These are phyloP conservation scores for Boletus sp. DNA, from an alignment of 1,284 basidiomycete species.

Conservation along the genomic window DNA sequence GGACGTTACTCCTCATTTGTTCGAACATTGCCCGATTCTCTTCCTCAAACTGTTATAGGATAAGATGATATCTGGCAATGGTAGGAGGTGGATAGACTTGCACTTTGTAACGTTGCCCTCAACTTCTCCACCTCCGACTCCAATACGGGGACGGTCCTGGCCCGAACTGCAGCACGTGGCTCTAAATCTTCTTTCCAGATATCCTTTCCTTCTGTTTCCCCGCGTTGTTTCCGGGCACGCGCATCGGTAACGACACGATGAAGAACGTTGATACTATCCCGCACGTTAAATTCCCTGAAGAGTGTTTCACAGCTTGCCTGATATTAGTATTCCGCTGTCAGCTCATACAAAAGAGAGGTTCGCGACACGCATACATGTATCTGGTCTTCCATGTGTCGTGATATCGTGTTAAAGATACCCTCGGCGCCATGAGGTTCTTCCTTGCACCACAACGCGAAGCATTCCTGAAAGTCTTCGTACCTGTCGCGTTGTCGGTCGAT, in stretches of 20 bases:
- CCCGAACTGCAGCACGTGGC: slow-evolving; percentile 61
- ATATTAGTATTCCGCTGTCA: slow-evolving; percentile 4
- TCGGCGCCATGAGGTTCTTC: slow-evolving; percentile 71
- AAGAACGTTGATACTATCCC: slow-evolving; percentile 67
- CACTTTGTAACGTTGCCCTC: slow-evolving; percentile 53
- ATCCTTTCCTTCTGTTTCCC: slow-evolving; percentile 51
- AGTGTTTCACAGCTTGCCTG: slow-evolving; percentile 52
- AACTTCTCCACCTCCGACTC: slow-evolving; percentile 57
- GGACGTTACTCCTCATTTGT: slow-evolving; percentile 53
- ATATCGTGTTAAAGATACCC: slow-evolving; percentile 66
- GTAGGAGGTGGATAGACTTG: slow-evolving; percentile 30
- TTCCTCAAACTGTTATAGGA: slow-evolving; percentile 51
- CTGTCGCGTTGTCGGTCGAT: slow-evolving; percentile 40
- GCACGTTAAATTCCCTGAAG: slow-evolving; percentile 64
- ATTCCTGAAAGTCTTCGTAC: slow-evolving; percentile 77
- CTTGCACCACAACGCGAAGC: slow-evolving; percentile 74
- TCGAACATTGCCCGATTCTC: slow-evolving; percentile 54
- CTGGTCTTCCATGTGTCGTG: slow-evolving; percentile 67
- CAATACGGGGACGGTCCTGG: slow-evolving; percentile 62
- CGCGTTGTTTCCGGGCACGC: slow-evolving; percentile 59
- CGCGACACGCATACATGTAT: slow-evolving; percentile 53
- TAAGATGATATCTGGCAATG: background rate
- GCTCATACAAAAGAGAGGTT: background rate
- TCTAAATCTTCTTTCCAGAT: slow-evolving; percentile 64
- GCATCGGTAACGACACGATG: slow-evolving; percentile 72